Base-by-base conservation (phyloP, 345 rosid species). In the Trapa incisa region DNA sequence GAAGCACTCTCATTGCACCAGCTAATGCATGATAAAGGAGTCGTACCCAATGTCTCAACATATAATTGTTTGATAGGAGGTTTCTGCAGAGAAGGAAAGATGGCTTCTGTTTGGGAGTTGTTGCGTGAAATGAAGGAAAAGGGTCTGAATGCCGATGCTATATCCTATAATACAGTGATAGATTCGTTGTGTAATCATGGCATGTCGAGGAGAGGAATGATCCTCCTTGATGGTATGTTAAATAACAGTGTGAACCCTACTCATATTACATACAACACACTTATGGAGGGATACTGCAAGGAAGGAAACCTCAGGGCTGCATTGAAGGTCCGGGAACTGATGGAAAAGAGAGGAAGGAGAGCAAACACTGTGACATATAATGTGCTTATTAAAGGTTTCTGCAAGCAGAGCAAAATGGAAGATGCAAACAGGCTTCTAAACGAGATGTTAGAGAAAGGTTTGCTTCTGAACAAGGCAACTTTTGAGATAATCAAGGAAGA, bases 361-460 rank as follows among this genome's bases (percentile, higher is more conserved):
- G 77, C 89, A n/a, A 91, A 87, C 73, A 78, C 84, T 65, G 86
- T 75, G 8, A 84, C 96, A 1, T 87, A 77, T 71, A 91, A 91
- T 60, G 87, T 88, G 65, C 78, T 88, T 60, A 68, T 91, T 62
- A 83, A 75, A 72, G 97, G 91, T 41, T 83, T 80, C 48, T 88
- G 85, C 47, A 77, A 66, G 73, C 78, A 85, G 77, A 88, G 91
- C 5, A 88, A 82, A 70, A 66, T 91, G 66, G 87, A 87, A 76
- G 79, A 83, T 61, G 96, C 93, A 68, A 88, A 91, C 75, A 67
- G 61, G 69, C 83, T 89, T 69, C 85, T 92, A 67, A 89, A 89
- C 81, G 97, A 89, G 82, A 84, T 91, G 94, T 71, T 92, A 76
- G 92, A 92, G 87, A 85, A 78, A 78, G 98, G 96, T 76, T 54